Percentiles rank a stretch among this genome's conserved stretches.
Conservation (phyloP, 345 rosid species). For the Diplotaxis tenuifolia region DNA sequence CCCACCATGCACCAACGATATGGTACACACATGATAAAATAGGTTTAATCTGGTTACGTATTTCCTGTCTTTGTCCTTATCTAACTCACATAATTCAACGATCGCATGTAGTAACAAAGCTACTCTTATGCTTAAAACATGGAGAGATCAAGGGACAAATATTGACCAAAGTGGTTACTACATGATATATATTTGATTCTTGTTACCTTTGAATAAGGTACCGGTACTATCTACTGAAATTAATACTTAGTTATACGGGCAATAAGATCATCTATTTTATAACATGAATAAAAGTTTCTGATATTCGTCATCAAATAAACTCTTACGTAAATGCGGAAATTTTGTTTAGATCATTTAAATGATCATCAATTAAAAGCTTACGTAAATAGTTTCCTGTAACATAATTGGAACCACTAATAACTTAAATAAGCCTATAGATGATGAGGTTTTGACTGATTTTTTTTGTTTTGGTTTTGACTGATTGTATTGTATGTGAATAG, state of each 20-base stretch:
- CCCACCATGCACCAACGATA: slow-evolving; percentile 30
- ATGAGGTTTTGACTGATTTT: slow-evolving; percentile 19
- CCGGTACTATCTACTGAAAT: not conserved
- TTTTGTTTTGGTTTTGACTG: no score
- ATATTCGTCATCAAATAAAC: not conserved
- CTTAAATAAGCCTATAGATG: slow-evolving; percentile 8
- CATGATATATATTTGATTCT: not conserved
- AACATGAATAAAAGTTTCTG: not conserved
- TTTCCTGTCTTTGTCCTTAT: slow-evolving; percentile 18
- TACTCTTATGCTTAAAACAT: slow-evolving; percentile 19
- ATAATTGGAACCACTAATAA: slow-evolving; percentile 17
- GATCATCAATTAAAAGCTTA: not conserved
- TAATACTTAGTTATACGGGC: not conserved
- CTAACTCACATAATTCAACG: slow-evolving; percentile 13
- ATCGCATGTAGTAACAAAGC: not conserved
- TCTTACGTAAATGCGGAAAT: not conserved
- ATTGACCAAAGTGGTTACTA: slow-evolving; percentile 1
- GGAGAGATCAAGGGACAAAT: slow-evolving; percentile 18
- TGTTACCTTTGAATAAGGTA: not conserved
- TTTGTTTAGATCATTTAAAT: not conserved
- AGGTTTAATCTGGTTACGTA: slow-evolving; percentile 1
- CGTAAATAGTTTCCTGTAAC: not conserved
- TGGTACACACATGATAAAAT: slow-evolving; percentile 28
- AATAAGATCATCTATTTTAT: not conserved
- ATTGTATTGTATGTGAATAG: not conserved